Evolutionary conservation across 2,329 filamentous ascomycete genomes (phyloP), one percentile per base, ranked within the genome.

Genomic region (Penicillium sp.): DNA sequence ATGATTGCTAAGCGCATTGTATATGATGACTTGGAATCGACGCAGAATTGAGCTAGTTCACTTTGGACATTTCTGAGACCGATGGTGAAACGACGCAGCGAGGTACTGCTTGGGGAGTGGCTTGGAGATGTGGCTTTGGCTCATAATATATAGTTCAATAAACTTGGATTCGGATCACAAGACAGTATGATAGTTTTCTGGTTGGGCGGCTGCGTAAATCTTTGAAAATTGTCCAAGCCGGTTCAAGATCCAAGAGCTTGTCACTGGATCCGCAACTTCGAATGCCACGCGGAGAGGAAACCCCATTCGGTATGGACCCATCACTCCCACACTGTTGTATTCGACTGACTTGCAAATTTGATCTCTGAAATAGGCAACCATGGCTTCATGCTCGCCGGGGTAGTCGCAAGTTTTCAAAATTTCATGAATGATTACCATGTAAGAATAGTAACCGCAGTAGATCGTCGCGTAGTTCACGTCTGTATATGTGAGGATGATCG

Each of bases 281-380:
- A 66, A 63, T 10, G 60, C 66, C 19, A 69, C 66, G 10, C 59
- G 61, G 22, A 69, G 46, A 9, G 67, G 50, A 40, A 70, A 69
- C 2, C 61, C 67, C 57, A 69, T 59, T 52, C 66, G 59, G 45
- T 62, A 69, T 6, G 66, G 67, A 0, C 68, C 67, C 14, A 70
- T 49, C 4, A 64, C 45, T 3, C 67, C 68, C 8, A 55, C 57
- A 7, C 61, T 48, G 37, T 58, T 62, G 36, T 65, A 69, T 53
- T 69, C 67, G n/a, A 70, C 61, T 0, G 67, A 69, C 42, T 58
- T 64, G 57, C 68, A 70, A n/a, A 70, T 69, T 52, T 66, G 66
- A 50, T 69, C 67, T 16, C 62, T 60, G 25, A 61, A 70, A 52
- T 63, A 65, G 17, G 50, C 22, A 11, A 65, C 57, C 60, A 65